Evolutionary conservation across 2,329 filamentous ascomycete genomes (phyloP), one percentile per base, ranked within the genome.

Genomic region (Cladobotryum mycophilum): DNA sequence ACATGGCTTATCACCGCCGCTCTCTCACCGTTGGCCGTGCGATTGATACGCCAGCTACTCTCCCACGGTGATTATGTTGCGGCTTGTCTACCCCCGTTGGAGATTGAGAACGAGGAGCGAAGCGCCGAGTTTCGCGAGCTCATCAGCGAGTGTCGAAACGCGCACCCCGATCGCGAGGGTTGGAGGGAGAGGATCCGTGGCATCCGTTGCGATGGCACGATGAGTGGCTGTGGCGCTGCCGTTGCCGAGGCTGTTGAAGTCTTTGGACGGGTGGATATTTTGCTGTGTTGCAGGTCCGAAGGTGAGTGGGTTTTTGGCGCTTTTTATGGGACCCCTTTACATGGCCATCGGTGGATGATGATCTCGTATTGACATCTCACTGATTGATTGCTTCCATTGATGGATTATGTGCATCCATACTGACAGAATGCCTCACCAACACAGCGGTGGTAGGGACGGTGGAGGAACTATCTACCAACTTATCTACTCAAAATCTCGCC

Each of bases 1-100:
- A 89, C 92, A 62, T 97, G 93, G 93, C 84, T 99, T 64, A 75
- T 99, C 57, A 96, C 91, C 11, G 86, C 88, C 53, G 88, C 89
- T 34, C 81, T 92, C 53, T 92, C 89, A 35, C 89, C 92, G 12
- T 80, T 96, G 56, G 86, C 86, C 48, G 86, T 96, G 53, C 86
- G 88, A 42, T 78, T 96, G 52, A 87, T 89, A 48, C 83, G 86
- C 49, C 81, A 89, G 60, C 78, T 95, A 41, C 84, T 97, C 44
- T 82, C 82, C n/a, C 90, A 96, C 69, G 92, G 93, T 45, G 93
- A 97, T 69, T 91, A 86, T 65, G 86, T 95, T 43, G 86, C 92
- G 44, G 87, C 89, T 5, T 93, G 91, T 48, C 77, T 96, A 34
- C 82, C 88, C 44, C 86, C 89, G 3, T 74, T 79, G 46, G 88